phyloP scores from a whole-genome alignment of 2,329 filamentous ascomycete genomes.

The Aureobasidium melanogenum region DNA sequence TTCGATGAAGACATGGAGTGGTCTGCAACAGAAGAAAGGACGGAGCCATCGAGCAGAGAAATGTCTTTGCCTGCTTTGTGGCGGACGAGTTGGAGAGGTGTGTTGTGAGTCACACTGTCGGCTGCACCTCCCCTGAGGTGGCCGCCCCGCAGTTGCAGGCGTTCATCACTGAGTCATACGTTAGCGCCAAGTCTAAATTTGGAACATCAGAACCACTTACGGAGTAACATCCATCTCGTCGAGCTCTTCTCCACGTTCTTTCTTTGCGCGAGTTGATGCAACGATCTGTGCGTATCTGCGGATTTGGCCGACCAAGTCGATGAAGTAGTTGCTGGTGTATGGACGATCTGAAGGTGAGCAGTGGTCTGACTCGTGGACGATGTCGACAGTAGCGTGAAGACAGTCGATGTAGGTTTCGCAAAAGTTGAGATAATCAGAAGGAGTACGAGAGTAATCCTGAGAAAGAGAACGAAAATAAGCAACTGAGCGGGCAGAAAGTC shows the following conservation, averaged over 20 bases:
- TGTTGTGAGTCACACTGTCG: conserved; percentile 56
- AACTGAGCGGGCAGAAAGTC: conserved; percentile 50
- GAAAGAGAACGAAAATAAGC: conserved; percentile 52
- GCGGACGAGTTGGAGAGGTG: conserved; percentile 74
- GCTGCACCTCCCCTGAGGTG: not conserved
- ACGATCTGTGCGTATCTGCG: conserved; percentile 81
- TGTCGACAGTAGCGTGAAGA: conserved; percentile 80
- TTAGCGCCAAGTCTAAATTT: conserved; percentile 8
- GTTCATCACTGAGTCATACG: conserved; percentile 48
- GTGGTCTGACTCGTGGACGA: conserved; percentile 78
- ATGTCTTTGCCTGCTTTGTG: conserved; percentile 71
- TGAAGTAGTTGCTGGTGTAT: conserved; percentile 93
- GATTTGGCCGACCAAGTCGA: conserved; percentile 81
- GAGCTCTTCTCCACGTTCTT: conserved; percentile 45
- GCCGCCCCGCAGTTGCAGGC: conserved; percentile 73
- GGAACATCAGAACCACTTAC: conserved; percentile 27
- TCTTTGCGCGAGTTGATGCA: conserved; percentile 61
- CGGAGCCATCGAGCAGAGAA: conserved; percentile 50
- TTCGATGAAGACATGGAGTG: conserved; percentile 31
- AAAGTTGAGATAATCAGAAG: conserved; percentile 74
- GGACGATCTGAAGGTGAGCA: conserved; percentile 75
- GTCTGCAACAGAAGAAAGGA: conserved; percentile 27
- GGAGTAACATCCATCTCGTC: conserved; percentile 44
- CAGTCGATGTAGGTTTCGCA: conserved; percentile 85
- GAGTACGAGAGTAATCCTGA: conserved; percentile 65